phyloP scores from a whole-genome alignment of 2,329 filamentous ascomycete genomes.

The Apiospora malaysiana region DNA sequence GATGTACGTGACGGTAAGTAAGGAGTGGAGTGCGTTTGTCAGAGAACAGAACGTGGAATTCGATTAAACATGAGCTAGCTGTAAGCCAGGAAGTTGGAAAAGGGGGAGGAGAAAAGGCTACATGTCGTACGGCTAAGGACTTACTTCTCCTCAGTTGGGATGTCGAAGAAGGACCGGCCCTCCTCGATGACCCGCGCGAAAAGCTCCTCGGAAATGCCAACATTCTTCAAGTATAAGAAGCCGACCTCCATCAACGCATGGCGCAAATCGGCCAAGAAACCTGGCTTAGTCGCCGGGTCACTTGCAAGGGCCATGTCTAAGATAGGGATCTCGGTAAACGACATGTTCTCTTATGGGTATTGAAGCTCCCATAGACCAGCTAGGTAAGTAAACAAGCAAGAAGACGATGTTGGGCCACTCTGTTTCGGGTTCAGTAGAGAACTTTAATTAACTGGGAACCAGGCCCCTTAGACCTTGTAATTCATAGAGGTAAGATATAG shows the following conservation, averaged over 20 bases:
- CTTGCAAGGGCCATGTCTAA: slow-evolving; percentile 74
- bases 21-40: neutral
- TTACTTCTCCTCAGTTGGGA: slow-evolving; percentile 77
- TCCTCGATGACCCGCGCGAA: slow-evolving; percentile 69
- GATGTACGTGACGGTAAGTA: neutral
- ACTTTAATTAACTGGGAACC: neutral
- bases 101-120: too few relatives aligned
- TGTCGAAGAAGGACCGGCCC: slow-evolving; percentile 77
- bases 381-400: neutral
- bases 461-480: neutral
- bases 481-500: neutral
- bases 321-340: slow-evolving; percentile 78
- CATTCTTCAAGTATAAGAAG: slow-evolving; percentile 84
- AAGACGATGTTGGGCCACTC: neutral
- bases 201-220: slow-evolving; percentile 71
- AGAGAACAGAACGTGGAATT: neutral
- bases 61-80: neutral
- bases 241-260: slow-evolving; percentile 84
- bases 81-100: neutral
- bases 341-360: slow-evolving; percentile 51
- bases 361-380: neutral
- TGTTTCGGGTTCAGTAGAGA: neutral
- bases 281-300: slow-evolving; percentile 69
- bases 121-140: slow-evolving; percentile 25
- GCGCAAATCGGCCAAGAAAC: slow-evolving; percentile 73